These are phyloP conservation scores for Barbarea vulgaris DNA, from an alignment of 345 rosid genomes.

Conservation along the genomic window DNA sequence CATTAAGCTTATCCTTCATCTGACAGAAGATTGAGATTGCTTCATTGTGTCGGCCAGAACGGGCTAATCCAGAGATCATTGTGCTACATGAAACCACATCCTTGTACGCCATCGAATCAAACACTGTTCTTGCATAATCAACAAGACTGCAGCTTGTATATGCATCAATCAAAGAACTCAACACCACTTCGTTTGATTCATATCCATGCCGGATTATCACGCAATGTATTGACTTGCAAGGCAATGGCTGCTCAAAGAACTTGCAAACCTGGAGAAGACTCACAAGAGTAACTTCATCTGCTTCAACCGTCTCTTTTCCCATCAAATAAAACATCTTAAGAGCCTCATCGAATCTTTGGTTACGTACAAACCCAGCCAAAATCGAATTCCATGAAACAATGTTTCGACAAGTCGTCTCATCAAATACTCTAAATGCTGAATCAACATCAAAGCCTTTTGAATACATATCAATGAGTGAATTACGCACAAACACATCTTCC, in stretches of 20 bases:
- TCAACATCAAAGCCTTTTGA: constrained; percentile 49
- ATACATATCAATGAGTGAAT: constrained; percentile 73
- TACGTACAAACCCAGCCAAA: constrained; percentile 56
- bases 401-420: constrained; percentile 47
- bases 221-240: constrained; percentile 64
- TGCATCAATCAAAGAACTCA: constrained; percentile 64
- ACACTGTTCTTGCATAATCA: constrained; percentile 49
- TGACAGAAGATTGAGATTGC: constrained; percentile 53
- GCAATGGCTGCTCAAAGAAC: constrained; percentile 45
- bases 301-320: constrained; percentile 44
- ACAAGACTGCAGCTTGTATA: constrained; percentile 55
- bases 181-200: constrained; percentile 46
- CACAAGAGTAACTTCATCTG: constrained; percentile 62
- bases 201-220: constrained; percentile 47
- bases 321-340: constrained; percentile 47
- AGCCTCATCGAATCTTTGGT: constrained; percentile 53
- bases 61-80: constrained; percentile 62
- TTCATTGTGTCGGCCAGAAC: constrained; percentile 55
- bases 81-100: constrained; percentile 73
- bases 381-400: constrained; percentile 70
- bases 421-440: constrained; percentile 57
- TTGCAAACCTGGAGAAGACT: constrained; percentile 61
- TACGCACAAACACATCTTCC: constrained; percentile 54
- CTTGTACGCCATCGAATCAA: constrained; percentile 42
- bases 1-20: constrained; percentile 57